A percentile compares a stretch with the other conserved stretches of the same genome.
Conservation (phyloP, 306 rosid genomes). For the Castanea sativa region DNA sequence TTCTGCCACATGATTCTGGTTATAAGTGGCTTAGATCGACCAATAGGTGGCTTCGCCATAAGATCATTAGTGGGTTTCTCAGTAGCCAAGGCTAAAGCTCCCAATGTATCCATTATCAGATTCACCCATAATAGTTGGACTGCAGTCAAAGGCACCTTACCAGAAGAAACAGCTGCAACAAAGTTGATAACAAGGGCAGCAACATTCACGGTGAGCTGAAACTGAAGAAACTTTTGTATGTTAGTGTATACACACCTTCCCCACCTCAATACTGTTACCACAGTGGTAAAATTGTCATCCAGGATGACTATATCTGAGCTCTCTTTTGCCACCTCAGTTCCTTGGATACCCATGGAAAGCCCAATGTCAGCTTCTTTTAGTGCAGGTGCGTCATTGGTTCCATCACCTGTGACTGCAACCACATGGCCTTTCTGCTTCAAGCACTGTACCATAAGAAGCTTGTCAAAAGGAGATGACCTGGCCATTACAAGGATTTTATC, state of each 20-base stretch:
- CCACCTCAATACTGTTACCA: slow-evolving; percentile 25
- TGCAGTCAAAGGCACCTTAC: slow-evolving; percentile 21
- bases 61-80: slow-evolving; percentile 27
- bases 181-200: slow-evolving; percentile 19
- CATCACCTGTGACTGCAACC: slow-evolving; percentile 31
- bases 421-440: slow-evolving; percentile 28
- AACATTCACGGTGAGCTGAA: slow-evolving; percentile 27
- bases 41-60: slow-evolving; percentile 5
- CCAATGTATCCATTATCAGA: slow-evolving; percentile 30
- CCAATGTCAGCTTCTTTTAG: slow-evolving; percentile 29
- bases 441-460: slow-evolving; percentile 28
- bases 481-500: slow-evolving; percentile 22
- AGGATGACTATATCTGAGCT: slow-evolving; percentile 26
- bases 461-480: slow-evolving; percentile 25
- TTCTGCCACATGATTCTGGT: slow-evolving; percentile 28
- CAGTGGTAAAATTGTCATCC: slow-evolving; percentile 19
- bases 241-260: slow-evolving; percentile 29
- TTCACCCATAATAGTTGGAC: slow-evolving; percentile 33
- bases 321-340: slow-evolving; percentile 32
- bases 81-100: slow-evolving; percentile 30
- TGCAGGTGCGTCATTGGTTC: slow-evolving; percentile 32
- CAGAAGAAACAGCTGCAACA: slow-evolving; percentile 18
- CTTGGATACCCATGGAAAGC: slow-evolving; percentile 32
- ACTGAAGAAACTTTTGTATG: slow-evolving; percentile 30
- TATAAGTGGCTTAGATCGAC: slow-evolving; percentile 14